phyloP scores from a whole-genome alignment of 495 filamentous ascomycete species.

The Daldinia decipiens region DNA sequence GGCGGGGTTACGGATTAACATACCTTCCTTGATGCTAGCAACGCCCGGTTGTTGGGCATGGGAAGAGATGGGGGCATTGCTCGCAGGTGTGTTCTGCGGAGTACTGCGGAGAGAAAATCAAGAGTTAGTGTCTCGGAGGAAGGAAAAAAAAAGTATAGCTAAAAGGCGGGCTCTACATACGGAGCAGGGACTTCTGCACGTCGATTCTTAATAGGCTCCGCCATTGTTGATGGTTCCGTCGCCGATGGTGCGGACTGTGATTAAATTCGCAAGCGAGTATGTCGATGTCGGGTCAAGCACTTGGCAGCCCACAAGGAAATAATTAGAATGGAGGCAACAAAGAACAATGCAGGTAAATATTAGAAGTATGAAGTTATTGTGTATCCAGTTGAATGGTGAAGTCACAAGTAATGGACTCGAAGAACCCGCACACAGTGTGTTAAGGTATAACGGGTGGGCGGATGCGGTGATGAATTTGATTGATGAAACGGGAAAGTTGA shows the following conservation, averaged over 20 bases:
- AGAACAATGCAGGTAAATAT: constrained; percentile 31
- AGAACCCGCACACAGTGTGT: constrained; percentile 20
- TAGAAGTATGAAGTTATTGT: constrained; percentile 25
- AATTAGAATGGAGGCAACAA: constrained; percentile 20
- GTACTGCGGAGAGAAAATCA: constrained; percentile 66
- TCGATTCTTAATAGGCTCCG: constrained; percentile 51
- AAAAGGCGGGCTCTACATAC: constrained; percentile 36
- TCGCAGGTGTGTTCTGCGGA: constrained; percentile 94
- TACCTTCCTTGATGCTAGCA: constrained; percentile 97
- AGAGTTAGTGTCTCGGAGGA: constrained; percentile 43
- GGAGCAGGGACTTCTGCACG: constrained; percentile 47
- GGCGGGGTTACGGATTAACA: constrained; percentile 44
- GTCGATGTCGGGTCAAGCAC: constrained; percentile 22
- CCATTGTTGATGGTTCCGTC: constrained; percentile 44
- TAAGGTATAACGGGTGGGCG: constrained; percentile 14
- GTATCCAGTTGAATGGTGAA: constrained; percentile 32
- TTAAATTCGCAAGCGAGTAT: constrained; percentile 15
- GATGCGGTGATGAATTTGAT: constrained; percentile 22
- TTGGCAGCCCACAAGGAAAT: constrained; percentile 29
- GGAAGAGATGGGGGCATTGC: constrained; percentile 95
- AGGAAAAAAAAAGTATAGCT: constrained; percentile 15
- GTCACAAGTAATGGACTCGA: constrained; percentile 25
- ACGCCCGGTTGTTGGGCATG: constrained; percentile 96
- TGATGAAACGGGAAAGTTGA: constrained; percentile 37
- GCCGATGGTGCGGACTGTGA: constrained; percentile 10